These are phyloP conservation scores for Elsinoe fawcettii DNA, from an alignment of 2,329 filamentous ascomycete species.

Conservation along the genomic window DNA sequence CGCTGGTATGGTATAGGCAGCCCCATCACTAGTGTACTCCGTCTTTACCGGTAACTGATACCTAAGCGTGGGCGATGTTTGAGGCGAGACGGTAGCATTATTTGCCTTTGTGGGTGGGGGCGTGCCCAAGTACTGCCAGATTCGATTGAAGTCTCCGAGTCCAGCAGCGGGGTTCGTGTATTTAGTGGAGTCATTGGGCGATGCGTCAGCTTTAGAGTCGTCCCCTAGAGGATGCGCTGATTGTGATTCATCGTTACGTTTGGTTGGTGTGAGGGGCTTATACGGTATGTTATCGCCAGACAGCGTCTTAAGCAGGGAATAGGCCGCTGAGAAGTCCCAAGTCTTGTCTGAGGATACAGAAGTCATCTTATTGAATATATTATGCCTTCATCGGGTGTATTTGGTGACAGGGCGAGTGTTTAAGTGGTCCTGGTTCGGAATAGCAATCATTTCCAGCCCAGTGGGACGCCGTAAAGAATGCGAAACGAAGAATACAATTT, in stretches of 20 bases:
- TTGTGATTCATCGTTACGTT: conserved; percentile 13
- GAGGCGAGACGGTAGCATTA: conserved; percentile 17
- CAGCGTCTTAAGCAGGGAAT: conserved; percentile 35
- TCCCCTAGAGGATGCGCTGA: neutral
- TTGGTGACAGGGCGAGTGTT: neutral
- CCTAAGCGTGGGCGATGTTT: conserved; percentile 19
- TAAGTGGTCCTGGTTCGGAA: neutral
- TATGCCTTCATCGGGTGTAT: neutral
- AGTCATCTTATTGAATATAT: conserved; percentile 22
- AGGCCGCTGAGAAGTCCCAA: conserved; percentile 42
- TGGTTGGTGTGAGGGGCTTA: neutral
- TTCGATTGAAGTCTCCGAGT: conserved; percentile 40
- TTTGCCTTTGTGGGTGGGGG: conserved; percentile 19
- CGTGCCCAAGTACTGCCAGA: conserved; percentile 40
- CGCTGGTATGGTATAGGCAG: conserved; percentile 24
- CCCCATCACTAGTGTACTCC: conserved; percentile 40
- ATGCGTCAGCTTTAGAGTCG: conserved; percentile 9
- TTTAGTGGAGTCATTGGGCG: conserved; percentile 19
- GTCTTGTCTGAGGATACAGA: conserved; percentile 29
- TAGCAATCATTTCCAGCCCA: neutral
- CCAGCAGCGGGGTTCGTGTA: conserved; percentile 16
- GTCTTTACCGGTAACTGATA: conserved; percentile 22
- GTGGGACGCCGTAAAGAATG: neutral
- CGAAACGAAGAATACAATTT: neutral
- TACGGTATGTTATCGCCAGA: neutral